Base-by-base conservation (phyloP, 768 basidiomycete genomes). In the Bullera alba region DNA sequence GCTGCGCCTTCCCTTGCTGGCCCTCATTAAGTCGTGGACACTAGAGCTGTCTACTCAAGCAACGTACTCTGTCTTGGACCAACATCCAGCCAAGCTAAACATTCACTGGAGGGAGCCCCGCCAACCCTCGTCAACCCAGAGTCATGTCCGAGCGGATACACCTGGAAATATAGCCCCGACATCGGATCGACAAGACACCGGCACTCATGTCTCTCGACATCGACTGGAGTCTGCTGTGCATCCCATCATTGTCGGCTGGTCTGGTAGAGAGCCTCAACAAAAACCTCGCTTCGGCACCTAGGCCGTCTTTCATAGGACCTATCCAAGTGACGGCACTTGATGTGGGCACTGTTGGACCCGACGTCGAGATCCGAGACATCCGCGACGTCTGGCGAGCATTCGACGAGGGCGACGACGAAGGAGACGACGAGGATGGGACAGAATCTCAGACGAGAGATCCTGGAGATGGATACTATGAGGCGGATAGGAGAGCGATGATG, bases 291-390 rank as follows among this genome's bases (percentile, higher is more conserved):
- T 78, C 74, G 42, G 81, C 83, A 2, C 73, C 80, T 27, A 76
- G 87, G n/a, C 95, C 93, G 0, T 89, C 89, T 8, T 97, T 92
- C 72, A 86, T 99, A 30, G 95, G 95, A 2, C 90, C 92, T 14
- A 81, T 97, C 51, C 80, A 84, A 52, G 82, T 97, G 48, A 84
- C 83, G 1, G 82, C 83, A 3, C 79, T 97, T 48, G 86, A 89
- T 51, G 92, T 99, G 73, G 95, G 95, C 27, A 81, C 83, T 0
- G 75, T 76, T 17, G 69, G 83, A 2, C 95, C 95, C 3, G 85
- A 91, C 52, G 79, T 92, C 21, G 88, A 95, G 70, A 79, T 97
- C 46, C 83, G 87, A 48, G 95, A 95, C 74, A 75, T 97, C 45
- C 79, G 89, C 41, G 90, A 96, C 76, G 88, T 97, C 50, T 88